phyloP scores from a whole-genome alignment of 768 basidiomycete genomes.

The Clathrus columnatus region DNA sequence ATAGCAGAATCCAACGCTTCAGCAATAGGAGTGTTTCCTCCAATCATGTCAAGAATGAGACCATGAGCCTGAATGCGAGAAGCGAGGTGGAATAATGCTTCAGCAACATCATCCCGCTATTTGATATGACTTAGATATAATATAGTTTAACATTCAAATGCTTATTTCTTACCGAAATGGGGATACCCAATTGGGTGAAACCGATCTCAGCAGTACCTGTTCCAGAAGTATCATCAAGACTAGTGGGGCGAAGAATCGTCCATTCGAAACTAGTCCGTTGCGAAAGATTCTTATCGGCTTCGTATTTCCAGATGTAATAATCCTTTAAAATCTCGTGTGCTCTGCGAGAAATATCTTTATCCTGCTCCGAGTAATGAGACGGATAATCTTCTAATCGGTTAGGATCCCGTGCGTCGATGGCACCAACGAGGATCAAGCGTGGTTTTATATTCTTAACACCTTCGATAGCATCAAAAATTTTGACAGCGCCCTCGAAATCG shows the following conservation, averaged over 20 bases:
- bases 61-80: slow-evolving; percentile 47
- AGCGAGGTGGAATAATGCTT: slow-evolving; percentile 36
- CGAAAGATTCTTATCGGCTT: slow-evolving; percentile 34
- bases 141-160: background rate
- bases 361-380: slow-evolving; percentile 41
- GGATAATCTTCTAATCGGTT: slow-evolving; percentile 32
- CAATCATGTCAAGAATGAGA: slow-evolving; percentile 50
- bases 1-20: slow-evolving; percentile 42
- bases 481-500: slow-evolving; percentile 54
- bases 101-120: slow-evolving; percentile 53
- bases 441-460: slow-evolving; percentile 37
- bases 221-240: slow-evolving; percentile 40
- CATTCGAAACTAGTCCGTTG: slow-evolving; percentile 50
- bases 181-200: slow-evolving; percentile 37
- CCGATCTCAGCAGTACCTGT: slow-evolving; percentile 46
- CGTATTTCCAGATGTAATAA: slow-evolving; percentile 34
- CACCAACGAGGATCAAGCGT: slow-evolving; percentile 49
- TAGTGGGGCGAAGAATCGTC: slow-evolving; percentile 62
- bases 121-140: background rate
- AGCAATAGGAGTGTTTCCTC: slow-evolving; percentile 39
- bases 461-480: slow-evolving; percentile 64
- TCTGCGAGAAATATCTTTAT: slow-evolving; percentile 33
- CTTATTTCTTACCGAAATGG: slow-evolving; percentile 37
- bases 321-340: slow-evolving; percentile 36
- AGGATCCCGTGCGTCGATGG: slow-evolving; percentile 46